Evolutionary conservation across 1,284 basidiomycete species (phyloP).

Genomic region (Puccinia brachypodii): DNA sequence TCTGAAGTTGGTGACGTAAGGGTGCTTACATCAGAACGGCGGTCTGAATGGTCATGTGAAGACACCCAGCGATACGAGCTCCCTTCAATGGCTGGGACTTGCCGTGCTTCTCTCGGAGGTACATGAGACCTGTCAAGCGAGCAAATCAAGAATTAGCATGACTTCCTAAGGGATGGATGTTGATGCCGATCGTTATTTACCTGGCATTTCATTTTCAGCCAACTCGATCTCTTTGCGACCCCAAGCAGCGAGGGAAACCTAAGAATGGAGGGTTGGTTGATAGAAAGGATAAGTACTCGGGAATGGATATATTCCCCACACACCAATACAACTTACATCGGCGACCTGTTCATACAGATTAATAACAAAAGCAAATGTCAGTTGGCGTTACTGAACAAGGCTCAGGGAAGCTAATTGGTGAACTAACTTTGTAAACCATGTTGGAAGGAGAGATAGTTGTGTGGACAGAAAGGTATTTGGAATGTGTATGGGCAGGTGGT

Average conservation of each 20-base stretch:
- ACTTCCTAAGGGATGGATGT: neutral
- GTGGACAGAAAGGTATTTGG: neutral
- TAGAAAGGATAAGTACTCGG: neutral
- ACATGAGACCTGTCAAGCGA: constrained; percentile 54
- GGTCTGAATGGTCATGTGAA: constrained; percentile 98
- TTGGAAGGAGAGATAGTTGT: neutral
- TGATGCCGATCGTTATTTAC: neutral
- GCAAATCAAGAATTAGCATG: neutral
- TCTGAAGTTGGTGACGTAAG: no score
- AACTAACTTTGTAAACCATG: constrained; percentile 48
- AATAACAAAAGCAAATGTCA: neutral
- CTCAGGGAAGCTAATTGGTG: neutral
- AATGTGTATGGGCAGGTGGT: neutral
- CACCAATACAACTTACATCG: constrained; percentile 37
- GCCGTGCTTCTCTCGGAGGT: constrained; percentile 66
- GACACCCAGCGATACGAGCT: constrained; percentile 93
- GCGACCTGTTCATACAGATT: constrained; percentile 34
- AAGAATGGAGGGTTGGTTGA: neutral
- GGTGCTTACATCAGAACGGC: constrained; percentile 56
- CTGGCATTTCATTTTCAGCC: constrained; percentile 64
- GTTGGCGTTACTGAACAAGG: neutral
- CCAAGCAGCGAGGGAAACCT: constrained; percentile 63
- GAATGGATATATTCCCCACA: neutral
- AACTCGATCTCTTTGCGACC: constrained; percentile 99
- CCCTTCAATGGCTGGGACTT: constrained; percentile 83